These are phyloP conservation scores for Cyberlindnera veronae DNA, from an alignment of 805 yeast genomes.

Conservation along the genomic window DNA sequence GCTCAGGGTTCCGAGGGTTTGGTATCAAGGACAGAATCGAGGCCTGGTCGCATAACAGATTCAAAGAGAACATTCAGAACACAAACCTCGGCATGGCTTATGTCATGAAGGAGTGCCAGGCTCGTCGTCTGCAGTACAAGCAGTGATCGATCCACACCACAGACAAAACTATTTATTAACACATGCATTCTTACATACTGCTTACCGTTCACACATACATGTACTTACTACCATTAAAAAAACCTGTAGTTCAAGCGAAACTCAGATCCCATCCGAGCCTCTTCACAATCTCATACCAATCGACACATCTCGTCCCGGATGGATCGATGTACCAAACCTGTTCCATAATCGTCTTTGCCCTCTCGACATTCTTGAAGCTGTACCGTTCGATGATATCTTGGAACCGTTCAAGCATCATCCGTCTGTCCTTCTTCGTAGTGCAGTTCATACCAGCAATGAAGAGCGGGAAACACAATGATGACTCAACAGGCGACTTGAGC, in stretches of 20 bases:
- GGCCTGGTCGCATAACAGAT: slow-evolving; percentile 70
- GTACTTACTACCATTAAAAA: not conserved
- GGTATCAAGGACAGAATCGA: slow-evolving; percentile 76
- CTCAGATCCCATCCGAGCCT: slow-evolving; percentile 74
- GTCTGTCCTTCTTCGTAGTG: slow-evolving; percentile 47
- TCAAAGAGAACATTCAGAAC: slow-evolving; percentile 61
- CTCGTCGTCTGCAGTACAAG: slow-evolving; percentile 10
- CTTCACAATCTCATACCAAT: slow-evolving; percentile 68
- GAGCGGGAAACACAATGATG: slow-evolving; percentile 70
- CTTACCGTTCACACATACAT: no score
- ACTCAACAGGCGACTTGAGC: slow-evolving; percentile 64
- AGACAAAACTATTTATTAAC: slow-evolving; percentile 1
- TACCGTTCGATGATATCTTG: slow-evolving; percentile 58
- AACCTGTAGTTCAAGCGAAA: slow-evolving; percentile 45
- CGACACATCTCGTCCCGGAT: slow-evolving; percentile 57
- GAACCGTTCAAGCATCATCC: slow-evolving; percentile 48
- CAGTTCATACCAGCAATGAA: slow-evolving; percentile 76
- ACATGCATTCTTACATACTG: no score
- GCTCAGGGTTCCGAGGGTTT: slow-evolving; percentile 58
- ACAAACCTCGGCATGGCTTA: slow-evolving; percentile 70
- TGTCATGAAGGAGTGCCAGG: slow-evolving; percentile 66
- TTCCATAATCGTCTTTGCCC: slow-evolving; percentile 37
- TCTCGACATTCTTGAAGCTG: slow-evolving; percentile 58
- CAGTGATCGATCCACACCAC: no score
- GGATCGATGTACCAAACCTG: slow-evolving; percentile 41